phyloP scores from a whole-genome alignment of 805 yeast species.

The Cyberlindnera saturnus region DNA sequence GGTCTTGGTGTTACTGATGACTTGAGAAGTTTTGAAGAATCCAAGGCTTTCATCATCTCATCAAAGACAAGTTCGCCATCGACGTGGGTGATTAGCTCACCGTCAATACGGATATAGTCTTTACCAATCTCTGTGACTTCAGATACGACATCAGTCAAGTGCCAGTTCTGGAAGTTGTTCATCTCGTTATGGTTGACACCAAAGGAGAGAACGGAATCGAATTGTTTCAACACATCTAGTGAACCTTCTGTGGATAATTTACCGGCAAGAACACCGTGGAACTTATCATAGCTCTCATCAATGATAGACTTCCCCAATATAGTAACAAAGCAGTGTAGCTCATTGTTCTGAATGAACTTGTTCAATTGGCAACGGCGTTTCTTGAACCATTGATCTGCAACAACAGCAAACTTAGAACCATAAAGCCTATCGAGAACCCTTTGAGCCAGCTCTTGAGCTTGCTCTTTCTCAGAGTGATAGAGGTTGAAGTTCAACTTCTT shows the following conservation, averaged over 20 bases:
- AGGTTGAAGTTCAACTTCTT: conserved; percentile 22
- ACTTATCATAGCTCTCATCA: conserved; percentile 43
- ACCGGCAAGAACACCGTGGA: conserved; percentile 68
- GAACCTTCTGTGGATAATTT: conserved; percentile 41
- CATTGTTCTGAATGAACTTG: conserved; percentile 35
- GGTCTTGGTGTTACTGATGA: conserved; percentile 3
- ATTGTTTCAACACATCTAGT: conserved; percentile 35
- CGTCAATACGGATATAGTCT: conserved; percentile 18
- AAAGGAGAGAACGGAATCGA: conserved; percentile 63
- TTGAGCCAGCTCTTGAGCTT: conserved; percentile 32
- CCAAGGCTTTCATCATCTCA: conserved; percentile 6
- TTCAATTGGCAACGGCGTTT: conserved; percentile 41
- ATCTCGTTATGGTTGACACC: conserved; percentile 64
- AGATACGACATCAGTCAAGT: conserved; percentile 5
- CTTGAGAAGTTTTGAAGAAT: conserved; percentile 7
- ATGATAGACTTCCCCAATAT: conserved; percentile 13
- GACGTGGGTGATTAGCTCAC: conserved; percentile 7
- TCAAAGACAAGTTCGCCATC: conserved; percentile 19
- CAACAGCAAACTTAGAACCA: conserved; percentile 49
- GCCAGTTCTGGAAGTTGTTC: conserved; percentile 28
- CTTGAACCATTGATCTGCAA: conserved; percentile 68
- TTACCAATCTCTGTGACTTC: conserved; percentile 22
- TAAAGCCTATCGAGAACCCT: conserved; percentile 46
- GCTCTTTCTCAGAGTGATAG: conserved; percentile 14
- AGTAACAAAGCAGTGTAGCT: conserved; percentile 16